Percentiles rank a stretch among this genome's conserved stretches.
Conservation (phyloP, 2,329 filamentous ascomycete species). For the Fusarium compactum region DNA sequence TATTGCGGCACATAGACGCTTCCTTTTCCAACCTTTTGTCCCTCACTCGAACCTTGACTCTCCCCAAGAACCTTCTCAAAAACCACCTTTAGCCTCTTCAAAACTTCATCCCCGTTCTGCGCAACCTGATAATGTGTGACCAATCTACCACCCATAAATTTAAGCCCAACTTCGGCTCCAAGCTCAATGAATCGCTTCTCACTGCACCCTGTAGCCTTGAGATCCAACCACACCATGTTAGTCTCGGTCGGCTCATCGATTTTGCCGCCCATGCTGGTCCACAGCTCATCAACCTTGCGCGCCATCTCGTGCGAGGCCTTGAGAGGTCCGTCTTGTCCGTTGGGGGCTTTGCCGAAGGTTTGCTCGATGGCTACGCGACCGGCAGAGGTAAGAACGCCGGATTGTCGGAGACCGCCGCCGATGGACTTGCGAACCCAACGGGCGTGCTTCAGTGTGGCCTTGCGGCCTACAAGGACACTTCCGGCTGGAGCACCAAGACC, state of each 20-base stretch:
- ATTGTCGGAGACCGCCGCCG: conserved; percentile 79
- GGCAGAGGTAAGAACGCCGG: conserved; percentile 78
- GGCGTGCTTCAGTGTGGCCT: conserved; percentile 53
- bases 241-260: conserved; percentile 79
- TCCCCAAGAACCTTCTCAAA: conserved; percentile 58
- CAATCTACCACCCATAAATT: conserved; percentile 56
- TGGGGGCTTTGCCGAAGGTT: conserved; percentile 55
- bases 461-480: conserved; percentile 73
- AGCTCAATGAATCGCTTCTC: conserved; percentile 55
- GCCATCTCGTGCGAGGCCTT: conserved; percentile 71
- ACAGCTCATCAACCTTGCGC: conserved; percentile 73
- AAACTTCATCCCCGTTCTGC: conserved; percentile 68
- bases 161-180: conserved; percentile 58
- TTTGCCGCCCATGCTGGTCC: conserved; percentile 77
- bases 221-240: conserved; percentile 92
- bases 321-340: conserved; percentile 68
- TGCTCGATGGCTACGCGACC: conserved; percentile 74
- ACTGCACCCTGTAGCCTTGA: conserved; percentile 68
- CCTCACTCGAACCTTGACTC: conserved; percentile 11
- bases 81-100: conserved; percentile 67
- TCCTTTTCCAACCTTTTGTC: conserved; percentile 41
- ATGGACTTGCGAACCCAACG: conserved; percentile 73
- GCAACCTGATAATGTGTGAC: conserved; percentile 72
- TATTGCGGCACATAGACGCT: conserved; percentile 46
- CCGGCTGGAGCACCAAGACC: conserved; percentile 85